These are phyloP conservation scores for Aspergillus quadrilineatus DNA, from an alignment of 2,329 filamentous ascomycete genomes.

Conservation along the genomic window DNA sequence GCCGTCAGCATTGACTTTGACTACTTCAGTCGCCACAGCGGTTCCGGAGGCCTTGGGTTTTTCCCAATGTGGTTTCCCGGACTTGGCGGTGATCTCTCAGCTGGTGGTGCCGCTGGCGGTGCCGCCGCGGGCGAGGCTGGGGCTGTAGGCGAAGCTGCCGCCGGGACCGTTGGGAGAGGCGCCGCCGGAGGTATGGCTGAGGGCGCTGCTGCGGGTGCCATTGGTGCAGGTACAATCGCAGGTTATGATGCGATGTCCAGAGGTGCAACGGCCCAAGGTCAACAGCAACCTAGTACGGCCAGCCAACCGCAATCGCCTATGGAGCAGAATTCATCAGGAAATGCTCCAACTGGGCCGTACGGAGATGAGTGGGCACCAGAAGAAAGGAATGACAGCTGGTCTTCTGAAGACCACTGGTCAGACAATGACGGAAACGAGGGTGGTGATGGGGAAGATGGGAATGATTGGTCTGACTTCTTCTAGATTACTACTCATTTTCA, in stretches of 20 bases:
- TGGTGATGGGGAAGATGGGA: constrained; percentile 26
- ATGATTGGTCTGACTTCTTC: constrained; percentile 27
- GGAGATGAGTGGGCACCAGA: constrained; percentile 31
- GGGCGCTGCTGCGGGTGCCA: constrained; percentile 46
- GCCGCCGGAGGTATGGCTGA: constrained; percentile 42
- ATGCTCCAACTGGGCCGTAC: constrained; percentile 23
- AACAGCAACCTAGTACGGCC: constrained; percentile 17
- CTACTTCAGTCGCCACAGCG: constrained; percentile 64
- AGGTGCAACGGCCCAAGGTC: constrained; percentile 40
- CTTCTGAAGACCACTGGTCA: constrained; percentile 24
- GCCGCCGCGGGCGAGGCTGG: constrained; percentile 39
- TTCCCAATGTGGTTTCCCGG: constrained; percentile 56
- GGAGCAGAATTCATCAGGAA: constrained; percentile 18
- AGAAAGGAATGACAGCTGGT: constrained; percentile 20
- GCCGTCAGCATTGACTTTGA: constrained; percentile 66
- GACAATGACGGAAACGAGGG: constrained; percentile 22
- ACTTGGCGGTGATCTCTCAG: constrained; percentile 42
- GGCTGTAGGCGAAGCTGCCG: constrained; percentile 37
- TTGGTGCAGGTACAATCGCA: constrained; percentile 60
- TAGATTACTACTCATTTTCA: neutral
- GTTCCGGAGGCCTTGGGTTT: constrained; percentile 47
- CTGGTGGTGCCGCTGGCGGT: constrained; percentile 39
- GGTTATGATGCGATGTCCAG: constrained; percentile 64
- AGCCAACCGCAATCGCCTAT: constrained; percentile 17
- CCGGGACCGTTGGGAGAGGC: constrained; percentile 38